Conservation (phyloP, 83 land plant species). For the Picea abies region DNA sequence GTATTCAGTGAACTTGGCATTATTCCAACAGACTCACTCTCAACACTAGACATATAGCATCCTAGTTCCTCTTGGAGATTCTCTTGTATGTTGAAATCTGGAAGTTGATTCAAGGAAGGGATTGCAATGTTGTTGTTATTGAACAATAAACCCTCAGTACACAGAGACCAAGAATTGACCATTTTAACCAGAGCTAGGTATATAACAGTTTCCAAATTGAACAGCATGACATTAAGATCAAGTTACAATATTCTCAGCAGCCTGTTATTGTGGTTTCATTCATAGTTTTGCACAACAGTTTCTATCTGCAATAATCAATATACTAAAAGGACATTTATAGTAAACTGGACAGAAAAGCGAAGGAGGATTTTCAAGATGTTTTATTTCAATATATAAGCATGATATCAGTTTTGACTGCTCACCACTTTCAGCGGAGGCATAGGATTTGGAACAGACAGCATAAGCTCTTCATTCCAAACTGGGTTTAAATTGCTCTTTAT, state of each 20-base stretch:
- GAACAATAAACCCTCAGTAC: no score
- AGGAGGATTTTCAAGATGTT: background rate
- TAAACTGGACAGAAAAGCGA: background rate
- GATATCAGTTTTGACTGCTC: conserved; percentile 21
- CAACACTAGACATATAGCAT: no score
- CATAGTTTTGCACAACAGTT: background rate
- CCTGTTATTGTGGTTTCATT: background rate
- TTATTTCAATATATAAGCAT: background rate
- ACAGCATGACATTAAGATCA: background rate
- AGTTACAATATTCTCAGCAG: background rate
- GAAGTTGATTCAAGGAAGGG: no score
- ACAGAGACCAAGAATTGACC: no score
- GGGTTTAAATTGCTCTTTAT: conserved; percentile 80
- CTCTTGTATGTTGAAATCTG: no score
- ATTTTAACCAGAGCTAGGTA: background rate
- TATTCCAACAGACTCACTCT: no score
- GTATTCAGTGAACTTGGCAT: no score
- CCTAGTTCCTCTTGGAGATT: no score
- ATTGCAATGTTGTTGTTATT: no score
- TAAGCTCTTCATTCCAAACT: conserved; percentile 76
- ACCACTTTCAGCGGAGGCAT: conserved; percentile 79
- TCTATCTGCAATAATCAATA: background rate
- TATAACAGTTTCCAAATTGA: background rate
- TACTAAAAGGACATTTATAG: background rate
- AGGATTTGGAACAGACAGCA: conserved; percentile 76